Conservation (phyloP, 23 red algal species). For the Agarophyton chilense region DNA sequence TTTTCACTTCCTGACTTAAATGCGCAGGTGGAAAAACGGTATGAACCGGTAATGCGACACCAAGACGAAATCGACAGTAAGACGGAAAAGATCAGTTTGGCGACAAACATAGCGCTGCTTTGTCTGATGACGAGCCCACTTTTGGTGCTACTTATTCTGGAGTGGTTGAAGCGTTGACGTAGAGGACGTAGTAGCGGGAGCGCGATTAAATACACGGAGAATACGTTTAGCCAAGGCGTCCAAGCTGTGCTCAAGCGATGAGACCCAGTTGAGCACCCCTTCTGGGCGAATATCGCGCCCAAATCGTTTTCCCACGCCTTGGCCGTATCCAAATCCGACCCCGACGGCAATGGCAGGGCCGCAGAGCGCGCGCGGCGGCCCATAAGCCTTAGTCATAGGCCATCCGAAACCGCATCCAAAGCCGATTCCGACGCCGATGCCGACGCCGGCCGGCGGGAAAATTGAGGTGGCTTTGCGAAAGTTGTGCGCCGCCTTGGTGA, state of each 20-base stretch:
- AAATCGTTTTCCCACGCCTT: conserved; percentile 63
- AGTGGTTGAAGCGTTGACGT: neutral
- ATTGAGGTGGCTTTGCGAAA: conserved; percentile 44
- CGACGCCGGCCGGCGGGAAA: conserved; percentile 58
- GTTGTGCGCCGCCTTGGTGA: conserved; percentile 40
- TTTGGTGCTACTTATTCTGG: neutral
- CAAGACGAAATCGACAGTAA: conserved; percentile 1
- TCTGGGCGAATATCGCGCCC: conserved; percentile 40
- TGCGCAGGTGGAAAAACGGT: conserved; percentile 27
- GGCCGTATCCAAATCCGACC: conserved; percentile 60
- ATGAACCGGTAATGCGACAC: conserved; percentile 58
- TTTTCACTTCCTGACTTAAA: conserved; percentile 57
- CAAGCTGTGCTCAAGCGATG: conserved; percentile 6
- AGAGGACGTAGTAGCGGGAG: neutral
- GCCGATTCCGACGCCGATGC: conserved; percentile 62
- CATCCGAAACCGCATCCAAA: conserved; percentile 72
- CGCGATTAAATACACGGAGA: neutral
- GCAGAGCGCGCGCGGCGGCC: conserved; percentile 61
- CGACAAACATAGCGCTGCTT: conserved; percentile 3
- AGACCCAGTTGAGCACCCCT: neutral
- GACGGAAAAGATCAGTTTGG: conserved; percentile 23
- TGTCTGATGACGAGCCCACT: conserved; percentile 10
- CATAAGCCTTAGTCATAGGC: conserved; percentile 55
- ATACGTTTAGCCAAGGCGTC: conserved; percentile 33
- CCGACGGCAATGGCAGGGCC: conserved; percentile 43